Conservation (phyloP, 179 eudicot genomes). For the Silene coronaria region DNA sequence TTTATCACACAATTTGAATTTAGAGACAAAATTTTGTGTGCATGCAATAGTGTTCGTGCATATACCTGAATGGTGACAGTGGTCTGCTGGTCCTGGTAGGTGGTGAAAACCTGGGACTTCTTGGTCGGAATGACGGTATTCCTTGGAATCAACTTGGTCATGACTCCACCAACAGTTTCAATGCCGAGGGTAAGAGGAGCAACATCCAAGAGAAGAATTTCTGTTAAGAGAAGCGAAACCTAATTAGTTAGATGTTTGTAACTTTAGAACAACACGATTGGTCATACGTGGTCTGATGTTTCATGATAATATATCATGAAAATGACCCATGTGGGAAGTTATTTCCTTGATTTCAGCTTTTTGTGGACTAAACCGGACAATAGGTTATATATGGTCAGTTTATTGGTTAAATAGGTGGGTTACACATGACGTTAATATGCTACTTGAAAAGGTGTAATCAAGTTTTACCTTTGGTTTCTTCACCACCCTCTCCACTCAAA, state of each 20-base stretch:
- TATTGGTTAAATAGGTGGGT: neutral
- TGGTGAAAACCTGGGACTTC: constrained; percentile 39
- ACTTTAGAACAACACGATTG: neutral
- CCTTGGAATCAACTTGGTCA: constrained; percentile 43
- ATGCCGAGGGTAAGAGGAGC: constrained; percentile 41
- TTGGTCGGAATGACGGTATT: constrained; percentile 41
- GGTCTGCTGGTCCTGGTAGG: constrained; percentile 42
- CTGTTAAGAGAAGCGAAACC: constrained; percentile 17
- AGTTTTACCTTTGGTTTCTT: constrained; percentile 36
- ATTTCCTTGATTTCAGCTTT: too few relatives aligned
- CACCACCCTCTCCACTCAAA: constrained; percentile 41
- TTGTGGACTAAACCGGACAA: too few relatives aligned
- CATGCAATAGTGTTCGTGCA: neutral
- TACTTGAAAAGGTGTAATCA: neutral
- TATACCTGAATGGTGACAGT: constrained; percentile 38
- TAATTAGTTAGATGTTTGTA: neutral
- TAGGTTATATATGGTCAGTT: too few relatives aligned
- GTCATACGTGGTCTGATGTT: neutral
- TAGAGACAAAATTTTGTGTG: neutral
- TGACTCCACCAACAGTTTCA: constrained; percentile 20
- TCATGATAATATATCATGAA: too few relatives aligned
- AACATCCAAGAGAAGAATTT: constrained; percentile 41
- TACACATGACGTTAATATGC: neutral
- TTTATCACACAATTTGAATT: constrained; percentile 2
- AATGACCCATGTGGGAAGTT: too few relatives aligned